Evolutionary conservation across 495 filamentous ascomycete genomes (phyloP), one percentile per base, ranked within the genome.

Genomic region (Penicillium coprophilum): DNA sequence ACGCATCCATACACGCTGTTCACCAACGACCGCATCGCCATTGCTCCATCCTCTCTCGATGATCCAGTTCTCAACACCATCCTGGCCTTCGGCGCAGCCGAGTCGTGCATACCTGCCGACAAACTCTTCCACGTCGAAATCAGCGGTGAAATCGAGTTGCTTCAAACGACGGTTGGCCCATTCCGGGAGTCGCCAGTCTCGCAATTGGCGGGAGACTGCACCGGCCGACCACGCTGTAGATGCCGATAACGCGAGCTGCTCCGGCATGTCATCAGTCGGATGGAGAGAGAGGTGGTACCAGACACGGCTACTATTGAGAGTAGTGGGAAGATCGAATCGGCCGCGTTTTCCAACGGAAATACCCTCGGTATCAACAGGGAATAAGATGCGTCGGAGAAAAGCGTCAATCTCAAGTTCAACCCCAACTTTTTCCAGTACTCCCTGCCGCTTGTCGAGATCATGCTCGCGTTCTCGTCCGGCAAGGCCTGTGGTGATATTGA

Each of bases 11-110:
- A 98, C 87, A 6, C 94, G 85, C 69, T 96, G 89, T 36, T 85
- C 82, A 51, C 94, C 94, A 40, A 98, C 78, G 20, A 95, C 83
- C 3, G 97, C 93, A 66, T 97, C 95, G 27, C 94, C 94, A 64
- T 98, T 97, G 71, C 90, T 96, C 94, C 94, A 98, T 2, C 94
- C 95, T 41, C 94, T 85, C 71, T 97, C 92, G 41, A 97, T 80
- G 48, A 96, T 81, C 94, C 94, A 98, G 68, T 84, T 96, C 61
- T 97, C 91, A 46, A 97, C 90, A 46, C 95, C 95, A 63, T 98
- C 94, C 41, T 85, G 82, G 46, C 95, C 94, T 64, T 95, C 91
- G 57, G 86, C 80, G 68, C 94, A 98, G 17, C 94, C 94, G 9
- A 98, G 80, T 11, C 83, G 80, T 23, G 84, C 74, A 67, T 96